phyloP scores from a whole-genome alignment of 192 early-diverging fungal genomes.

The Entomortierella beljakovae region DNA sequence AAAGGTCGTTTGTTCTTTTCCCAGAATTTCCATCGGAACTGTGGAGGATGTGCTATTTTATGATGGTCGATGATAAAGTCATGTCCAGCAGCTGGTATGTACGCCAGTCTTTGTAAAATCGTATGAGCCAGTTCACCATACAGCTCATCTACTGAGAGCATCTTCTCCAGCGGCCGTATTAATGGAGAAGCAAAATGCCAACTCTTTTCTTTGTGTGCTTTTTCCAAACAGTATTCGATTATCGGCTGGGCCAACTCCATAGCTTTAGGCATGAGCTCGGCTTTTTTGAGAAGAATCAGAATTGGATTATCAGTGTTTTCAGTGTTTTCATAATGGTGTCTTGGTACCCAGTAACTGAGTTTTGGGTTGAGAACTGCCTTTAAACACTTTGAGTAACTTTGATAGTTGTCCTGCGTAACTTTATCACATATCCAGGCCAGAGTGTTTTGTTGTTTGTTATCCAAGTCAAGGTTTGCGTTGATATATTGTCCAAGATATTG shows the following conservation, averaged over 20 bases:
- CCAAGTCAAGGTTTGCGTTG: constrained; percentile 3
- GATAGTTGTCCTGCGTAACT: neutral
- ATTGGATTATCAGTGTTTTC: constrained; percentile 9
- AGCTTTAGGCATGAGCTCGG: neutral
- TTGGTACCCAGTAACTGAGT: constrained; percentile 14
- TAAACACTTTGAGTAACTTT: neutral
- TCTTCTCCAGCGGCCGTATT: neutral
- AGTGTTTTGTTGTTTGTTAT: neutral
- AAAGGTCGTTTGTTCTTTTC: neutral
- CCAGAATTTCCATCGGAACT: constrained; percentile 6
- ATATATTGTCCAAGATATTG: neutral
- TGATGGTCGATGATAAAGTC: constrained; percentile 6
- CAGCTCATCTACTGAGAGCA: neutral
- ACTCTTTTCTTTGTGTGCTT: neutral
- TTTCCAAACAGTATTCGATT: constrained; percentile 7
- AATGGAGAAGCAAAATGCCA: neutral
- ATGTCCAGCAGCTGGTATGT: neutral
- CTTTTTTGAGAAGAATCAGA: neutral
- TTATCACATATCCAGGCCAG: neutral
- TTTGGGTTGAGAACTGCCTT: neutral
- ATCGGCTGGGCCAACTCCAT: neutral
- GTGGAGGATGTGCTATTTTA: constrained; percentile 7
- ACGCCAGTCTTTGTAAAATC: constrained; percentile 1
- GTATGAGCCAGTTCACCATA: neutral
- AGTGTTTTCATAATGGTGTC: constrained; percentile 1